Percentiles rank a stretch among this genome's conserved stretches.
These are phyloP conservation scores for Hibiscus tridactylites DNA, from an alignment of 345 rosid genomes.

Conservation along the genomic window DNA sequence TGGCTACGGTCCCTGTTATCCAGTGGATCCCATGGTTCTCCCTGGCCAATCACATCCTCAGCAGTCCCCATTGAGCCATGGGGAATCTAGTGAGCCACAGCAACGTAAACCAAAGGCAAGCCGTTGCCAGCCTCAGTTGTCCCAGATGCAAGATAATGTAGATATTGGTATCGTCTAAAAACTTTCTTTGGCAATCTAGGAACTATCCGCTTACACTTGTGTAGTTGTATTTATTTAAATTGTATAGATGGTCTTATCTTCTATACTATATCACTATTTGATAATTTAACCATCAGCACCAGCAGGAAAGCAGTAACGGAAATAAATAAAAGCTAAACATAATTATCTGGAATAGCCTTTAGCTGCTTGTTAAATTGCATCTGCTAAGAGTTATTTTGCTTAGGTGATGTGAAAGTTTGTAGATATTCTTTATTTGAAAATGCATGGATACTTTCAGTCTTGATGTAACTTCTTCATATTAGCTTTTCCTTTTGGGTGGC, in stretches of 20 bases:
- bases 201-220: not conserved
- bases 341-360: not conserved
- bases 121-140: conserved; percentile 13
- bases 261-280: not conserved
- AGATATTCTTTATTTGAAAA: conserved; percentile 1
- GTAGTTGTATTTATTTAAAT: not conserved
- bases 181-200: not conserved
- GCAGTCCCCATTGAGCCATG: conserved; percentile 7
- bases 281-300: not conserved
- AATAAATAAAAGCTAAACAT: not conserved
- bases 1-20: conserved; percentile 6
- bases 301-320: not conserved
- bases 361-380: not conserved
- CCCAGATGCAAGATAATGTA: conserved; percentile 6
- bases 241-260: not conserved
- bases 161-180: conserved; percentile 15
- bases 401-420: not conserved
- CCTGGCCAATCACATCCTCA: conserved; percentile 1
- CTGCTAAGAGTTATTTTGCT: not conserved
- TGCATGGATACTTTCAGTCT: not conserved
- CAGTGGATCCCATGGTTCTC: conserved; percentile 9
- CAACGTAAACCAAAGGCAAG: conserved; percentile 10
- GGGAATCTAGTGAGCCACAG: conserved; percentile 6
- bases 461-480: not conserved
- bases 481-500: not conserved